A percentile compares a stretch with the other conserved stretches of the same genome.
Conservation (phyloP, 2,329 filamentous ascomycete species). For the Alternaria viburni region DNA sequence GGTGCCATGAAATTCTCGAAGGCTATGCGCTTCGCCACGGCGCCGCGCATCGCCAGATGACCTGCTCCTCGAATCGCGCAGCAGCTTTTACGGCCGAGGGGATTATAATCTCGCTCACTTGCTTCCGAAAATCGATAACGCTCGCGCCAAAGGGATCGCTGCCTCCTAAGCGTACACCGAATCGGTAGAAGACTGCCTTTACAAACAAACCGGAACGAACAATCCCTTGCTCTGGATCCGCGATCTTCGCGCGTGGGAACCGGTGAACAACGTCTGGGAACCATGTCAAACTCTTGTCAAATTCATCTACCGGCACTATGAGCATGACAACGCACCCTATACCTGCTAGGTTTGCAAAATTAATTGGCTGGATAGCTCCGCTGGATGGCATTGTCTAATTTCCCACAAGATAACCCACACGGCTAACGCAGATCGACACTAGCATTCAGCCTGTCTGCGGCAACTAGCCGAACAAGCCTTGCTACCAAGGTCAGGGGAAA, state of each 20-base stretch:
- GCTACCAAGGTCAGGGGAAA: constrained; percentile 12
- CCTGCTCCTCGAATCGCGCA: background rate
- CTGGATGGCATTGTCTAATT: constrained; percentile 5
- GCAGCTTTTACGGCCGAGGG: background rate
- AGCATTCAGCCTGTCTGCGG: background rate
- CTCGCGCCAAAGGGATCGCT: background rate
- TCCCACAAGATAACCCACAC: background rate
- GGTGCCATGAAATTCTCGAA: background rate
- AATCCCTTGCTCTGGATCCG: background rate
- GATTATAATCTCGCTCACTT: background rate
- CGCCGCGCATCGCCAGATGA: background rate
- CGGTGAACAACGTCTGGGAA: background rate
- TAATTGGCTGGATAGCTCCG: background rate
- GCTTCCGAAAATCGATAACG: background rate
- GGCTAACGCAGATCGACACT: constrained; percentile 9
- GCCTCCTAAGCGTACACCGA: background rate
- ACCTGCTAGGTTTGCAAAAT: background rate
- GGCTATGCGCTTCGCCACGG: background rate
- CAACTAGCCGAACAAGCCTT: constrained; percentile 16
- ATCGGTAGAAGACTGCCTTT: background rate
- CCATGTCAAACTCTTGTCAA: background rate
- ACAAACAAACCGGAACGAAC: background rate
- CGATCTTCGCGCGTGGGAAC: background rate
- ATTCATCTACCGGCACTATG: background rate
- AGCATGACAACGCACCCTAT: background rate